Evolutionary conservation across 805 yeast genomes (phyloP).

Genomic region (Alloascoidea hylecoeti): DNA sequence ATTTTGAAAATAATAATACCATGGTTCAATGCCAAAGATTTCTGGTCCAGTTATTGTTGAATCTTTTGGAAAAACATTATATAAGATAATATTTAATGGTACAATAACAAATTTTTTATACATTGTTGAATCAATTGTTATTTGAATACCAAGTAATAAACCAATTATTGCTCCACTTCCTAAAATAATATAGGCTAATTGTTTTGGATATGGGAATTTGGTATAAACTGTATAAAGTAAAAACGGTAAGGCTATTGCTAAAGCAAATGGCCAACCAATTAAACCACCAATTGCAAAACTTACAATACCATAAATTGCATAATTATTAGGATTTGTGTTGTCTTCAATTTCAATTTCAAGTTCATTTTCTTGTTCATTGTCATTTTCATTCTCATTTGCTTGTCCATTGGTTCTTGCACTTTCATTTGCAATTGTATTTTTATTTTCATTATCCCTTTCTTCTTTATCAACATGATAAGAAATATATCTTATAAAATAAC

Average conservation of each 20-base stretch:
- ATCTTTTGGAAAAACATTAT: conserved; percentile 60
- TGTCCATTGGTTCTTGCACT: conserved; percentile 12
- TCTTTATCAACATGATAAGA: conserved; percentile 10
- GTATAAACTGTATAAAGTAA: conserved; percentile 22
- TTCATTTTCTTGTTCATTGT: too few relatives aligned
- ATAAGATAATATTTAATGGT: conserved; percentile 69
- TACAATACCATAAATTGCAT: conserved; percentile 11
- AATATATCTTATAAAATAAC: conserved; percentile 14
- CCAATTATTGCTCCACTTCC: conserved; percentile 14
- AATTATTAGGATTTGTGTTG: conserved; percentile 2
- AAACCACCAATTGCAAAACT: conserved; percentile 56
- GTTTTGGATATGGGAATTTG: conserved; percentile 10
- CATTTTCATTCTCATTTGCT: conserved; percentile 6
- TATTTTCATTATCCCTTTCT: conserved; percentile 5
- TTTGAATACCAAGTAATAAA: conserved; percentile 16
- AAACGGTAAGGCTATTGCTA: conserved; percentile 51
- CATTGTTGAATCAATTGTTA: conserved; percentile 41
- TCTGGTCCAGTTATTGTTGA: conserved; percentile 67
- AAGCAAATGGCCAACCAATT: conserved; percentile 85
- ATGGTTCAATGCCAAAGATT: conserved; percentile 80
- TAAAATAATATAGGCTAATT: conserved; percentile 10
- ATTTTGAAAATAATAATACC: conserved; percentile 56
- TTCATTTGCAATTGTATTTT: too few relatives aligned
- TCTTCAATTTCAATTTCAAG: too few relatives aligned
- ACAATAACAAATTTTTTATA: conserved; percentile 53